phyloP scores from a whole-genome alignment of 2,329 filamentous ascomycete species.

The Aspergillus sclerotialis region DNA sequence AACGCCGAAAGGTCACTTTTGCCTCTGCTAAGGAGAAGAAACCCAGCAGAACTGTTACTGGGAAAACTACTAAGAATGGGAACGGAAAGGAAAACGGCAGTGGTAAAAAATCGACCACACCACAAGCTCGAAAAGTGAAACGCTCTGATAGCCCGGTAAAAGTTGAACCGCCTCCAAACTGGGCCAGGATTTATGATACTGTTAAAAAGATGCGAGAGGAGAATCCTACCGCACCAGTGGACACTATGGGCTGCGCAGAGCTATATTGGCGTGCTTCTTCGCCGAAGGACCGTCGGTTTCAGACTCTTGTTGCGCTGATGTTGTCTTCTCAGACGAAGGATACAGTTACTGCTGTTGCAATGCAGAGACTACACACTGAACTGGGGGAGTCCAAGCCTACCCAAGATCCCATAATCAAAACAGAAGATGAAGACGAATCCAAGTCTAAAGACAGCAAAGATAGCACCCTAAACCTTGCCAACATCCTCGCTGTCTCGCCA shows the following conservation, averaged over 20 bases:
- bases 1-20: slow-evolving; percentile 41
- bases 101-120: slow-evolving; percentile 26
- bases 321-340: slow-evolving; percentile 90
- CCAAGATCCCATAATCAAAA: slow-evolving; percentile 8
- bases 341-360: slow-evolving; percentile 77
- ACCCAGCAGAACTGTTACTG: too few species aligned
- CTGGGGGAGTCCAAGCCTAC: slow-evolving; percentile 40
- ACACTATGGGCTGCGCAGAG: slow-evolving; percentile 87
- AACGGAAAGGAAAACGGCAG: too few species aligned
- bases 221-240: slow-evolving; percentile 69
- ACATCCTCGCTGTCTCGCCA: slow-evolving; percentile 66
- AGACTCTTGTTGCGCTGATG: slow-evolving; percentile 84
- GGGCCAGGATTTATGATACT: slow-evolving; percentile 72
- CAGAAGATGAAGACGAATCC: slow-evolving; percentile 15
- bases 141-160: slow-evolving; percentile 28
- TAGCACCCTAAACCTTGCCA: slow-evolving; percentile 62
- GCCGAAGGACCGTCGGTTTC: slow-evolving; percentile 62
- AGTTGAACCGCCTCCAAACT: slow-evolving; percentile 63
- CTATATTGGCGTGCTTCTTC: slow-evolving; percentile 37
- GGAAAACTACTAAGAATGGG: too few species aligned
- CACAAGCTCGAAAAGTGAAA: slow-evolving; percentile 33
- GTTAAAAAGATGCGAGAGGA: slow-evolving; percentile 71
- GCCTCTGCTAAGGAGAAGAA: slow-evolving; percentile 15
- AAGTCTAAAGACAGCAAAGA: slow-evolving; percentile 21
- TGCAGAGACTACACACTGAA: slow-evolving; percentile 69